A percentile compares a stretch with the other conserved stretches of the same genome.
These are phyloP conservation scores for Moniliella sp. DNA, from an alignment of 1,284 basidiomycete genomes.

Conservation along the genomic window DNA sequence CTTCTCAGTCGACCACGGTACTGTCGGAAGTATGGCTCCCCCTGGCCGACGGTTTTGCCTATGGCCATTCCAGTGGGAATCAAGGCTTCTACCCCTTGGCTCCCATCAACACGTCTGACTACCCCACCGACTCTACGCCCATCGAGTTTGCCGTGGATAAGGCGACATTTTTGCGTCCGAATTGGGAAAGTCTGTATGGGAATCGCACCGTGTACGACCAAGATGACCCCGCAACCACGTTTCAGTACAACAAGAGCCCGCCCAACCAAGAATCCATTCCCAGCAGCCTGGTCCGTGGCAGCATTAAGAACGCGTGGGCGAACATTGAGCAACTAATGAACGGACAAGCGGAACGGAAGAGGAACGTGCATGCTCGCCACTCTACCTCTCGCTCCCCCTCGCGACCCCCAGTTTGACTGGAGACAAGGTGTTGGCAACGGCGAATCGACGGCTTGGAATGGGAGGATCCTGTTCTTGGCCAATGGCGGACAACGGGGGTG, in stretches of 20 bases:
- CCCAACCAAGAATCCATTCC: too few relatives aligned
- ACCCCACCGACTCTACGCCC: conserved; percentile 7
- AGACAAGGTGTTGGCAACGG: conserved; percentile 1
- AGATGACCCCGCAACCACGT: not conserved
- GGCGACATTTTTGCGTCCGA: not conserved
- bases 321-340: not conserved
- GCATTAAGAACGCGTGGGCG: too few relatives aligned
- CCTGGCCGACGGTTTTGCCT: conserved; percentile 1
- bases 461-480: conserved; percentile 4
- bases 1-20: conserved; percentile 3
- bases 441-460: conserved; percentile 6
- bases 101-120: conserved; percentile 4
- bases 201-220: not conserved
- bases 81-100: conserved; percentile 4
- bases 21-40: conserved; percentile 9
- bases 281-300: too few relatives aligned
- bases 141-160: conserved; percentile 1
- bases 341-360: not conserved
- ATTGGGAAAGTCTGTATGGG: not conserved
- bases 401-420: not conserved
- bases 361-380: too few relatives aligned
- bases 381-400: too few relatives aligned
- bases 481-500: conserved; percentile 8
- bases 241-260: not conserved
- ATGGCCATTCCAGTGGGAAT: too few relatives aligned